Base-by-base conservation (phyloP, 306 rosid genomes). In the Oxytropis ochrocephala region DNA sequence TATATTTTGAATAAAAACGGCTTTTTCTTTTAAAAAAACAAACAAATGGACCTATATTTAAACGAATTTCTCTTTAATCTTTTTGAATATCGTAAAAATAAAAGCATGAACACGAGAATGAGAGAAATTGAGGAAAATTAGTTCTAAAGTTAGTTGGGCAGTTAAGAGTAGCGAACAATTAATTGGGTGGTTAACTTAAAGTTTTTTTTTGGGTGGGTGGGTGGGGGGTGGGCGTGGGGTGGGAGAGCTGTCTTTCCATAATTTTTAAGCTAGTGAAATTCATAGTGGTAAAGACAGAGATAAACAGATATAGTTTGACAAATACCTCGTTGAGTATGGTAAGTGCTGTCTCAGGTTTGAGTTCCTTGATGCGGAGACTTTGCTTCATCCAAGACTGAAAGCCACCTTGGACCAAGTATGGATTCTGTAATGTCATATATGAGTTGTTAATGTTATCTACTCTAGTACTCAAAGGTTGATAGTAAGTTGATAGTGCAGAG, bases 341-440 rank as follows among this genome's bases (percentile, higher is more conserved):
- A 52, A 88, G 77, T 42, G 96, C 43, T 33, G 97, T 85, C 89
- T 87, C 95, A 32, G 96, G 82, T 81, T 80, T 94, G 78, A 94
- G 96, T 71, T 88, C 97, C 84, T 94, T 94, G 72, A 81, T 50
- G 24, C 99, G 97, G 76, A 94, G 89, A 67, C 95, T 96, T 55
- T 91, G 75, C 61, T 83, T 83, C 63, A 62, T 75, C 99, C 99
- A 94, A 75, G 96, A 88, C 79, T 75, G 82, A 79, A 81, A 94
- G 77, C 99, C 99, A 44, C 97, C 99, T 76, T 88, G 84, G 68
- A 94, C 88, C 91, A 90, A 73, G 85, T 85, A 94, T 66, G 99
- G 62, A 74, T 83, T 85, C 99, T 94, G 92, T 61, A 74, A 64
- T 27, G 56, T 53, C n/a, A 69, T 24, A 58, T 9, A 67, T 24